Evolutionary conservation across 1,139 yeast species (phyloP).

Genomic region (Diutina sp.): DNA sequence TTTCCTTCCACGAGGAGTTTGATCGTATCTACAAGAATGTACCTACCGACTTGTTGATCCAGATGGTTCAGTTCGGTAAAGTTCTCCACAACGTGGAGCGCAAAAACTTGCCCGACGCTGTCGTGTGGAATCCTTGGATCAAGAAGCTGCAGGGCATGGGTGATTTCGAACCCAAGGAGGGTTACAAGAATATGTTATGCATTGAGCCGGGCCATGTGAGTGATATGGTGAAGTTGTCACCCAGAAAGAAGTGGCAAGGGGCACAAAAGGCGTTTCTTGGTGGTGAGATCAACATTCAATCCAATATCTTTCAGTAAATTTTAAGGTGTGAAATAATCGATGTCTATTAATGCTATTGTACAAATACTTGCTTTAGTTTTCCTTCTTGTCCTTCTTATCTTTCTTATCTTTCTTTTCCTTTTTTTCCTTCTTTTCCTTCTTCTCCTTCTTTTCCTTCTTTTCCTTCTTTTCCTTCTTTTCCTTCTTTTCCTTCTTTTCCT

Average conservation of each 20-base stretch:
- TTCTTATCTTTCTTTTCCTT: background rate
- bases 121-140: constrained; percentile 98
- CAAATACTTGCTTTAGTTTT: background rate
- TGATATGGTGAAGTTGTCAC: constrained; percentile 44
- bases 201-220: constrained; percentile 87
- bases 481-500: background rate
- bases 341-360: background rate
- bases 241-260: constrained; percentile 65
- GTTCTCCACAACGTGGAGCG: constrained; percentile 58
- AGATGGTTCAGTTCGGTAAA: constrained; percentile 54
- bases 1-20: constrained; percentile 64
- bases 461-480: background rate
- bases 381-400: background rate
- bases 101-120: constrained; percentile 67
- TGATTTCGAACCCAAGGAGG: constrained; percentile 79
- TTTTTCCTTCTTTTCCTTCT: background rate
- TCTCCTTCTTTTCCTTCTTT: background rate
- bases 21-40: constrained; percentile 73
- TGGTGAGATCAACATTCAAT: constrained; percentile 32
- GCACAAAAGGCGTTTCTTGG: constrained; percentile 42
- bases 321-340: background rate
- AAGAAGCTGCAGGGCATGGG: constrained; percentile 67
- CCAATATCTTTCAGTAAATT: constrained; percentile 16
- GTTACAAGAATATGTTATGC: constrained; percentile 81
- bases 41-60: constrained; percentile 40